A percentile compares a stretch with the other conserved stretches of the same genome.
These are phyloP conservation scores for Hypoxylon intermedium DNA, from an alignment of 495 filamentous ascomycete genomes.

Conservation along the genomic window DNA sequence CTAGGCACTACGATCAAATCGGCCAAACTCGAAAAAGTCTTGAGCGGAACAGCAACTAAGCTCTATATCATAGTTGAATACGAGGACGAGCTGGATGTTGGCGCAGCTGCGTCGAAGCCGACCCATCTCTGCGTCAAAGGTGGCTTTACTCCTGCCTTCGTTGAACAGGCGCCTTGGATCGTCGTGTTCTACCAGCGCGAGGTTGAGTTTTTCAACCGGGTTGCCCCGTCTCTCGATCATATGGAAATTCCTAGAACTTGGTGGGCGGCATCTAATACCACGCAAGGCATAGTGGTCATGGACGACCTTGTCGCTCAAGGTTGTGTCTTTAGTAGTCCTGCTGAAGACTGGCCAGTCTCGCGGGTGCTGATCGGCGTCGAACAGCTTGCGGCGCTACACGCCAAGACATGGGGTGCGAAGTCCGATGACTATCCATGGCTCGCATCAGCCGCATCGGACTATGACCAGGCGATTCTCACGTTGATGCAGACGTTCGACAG, in stretches of 20 bases:
- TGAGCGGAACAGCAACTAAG: slow-evolving; percentile 37
- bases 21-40: slow-evolving; percentile 16
- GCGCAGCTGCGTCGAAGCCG: neutral
- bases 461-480: slow-evolving; percentile 37
- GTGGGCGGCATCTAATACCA: slow-evolving; percentile 34
- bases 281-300: slow-evolving; percentile 42
- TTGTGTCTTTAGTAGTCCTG: slow-evolving; percentile 24
- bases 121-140: slow-evolving; percentile 43
- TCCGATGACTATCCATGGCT: slow-evolving; percentile 34
- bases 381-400: slow-evolving; percentile 42
- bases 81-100: slow-evolving; percentile 9
- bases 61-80: slow-evolving; percentile 39
- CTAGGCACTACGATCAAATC: slow-evolving; percentile 37
- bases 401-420: slow-evolving; percentile 40
- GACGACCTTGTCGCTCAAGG: slow-evolving; percentile 34
- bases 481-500: slow-evolving; percentile 32
- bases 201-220: slow-evolving; percentile 38
- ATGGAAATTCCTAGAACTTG: slow-evolving; percentile 38
- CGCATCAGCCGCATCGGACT: slow-evolving; percentile 29
- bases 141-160: slow-evolving; percentile 37
- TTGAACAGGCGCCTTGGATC: slow-evolving; percentile 23
- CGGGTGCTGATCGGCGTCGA: slow-evolving; percentile 35
- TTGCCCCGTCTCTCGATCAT: slow-evolving; percentile 34
- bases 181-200: slow-evolving; percentile 38
- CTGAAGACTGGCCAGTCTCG: slow-evolving; percentile 31